Evolutionary conservation across 495 filamentous ascomycete genomes (phyloP).

Genomic region (Entonaema liquescens): DNA sequence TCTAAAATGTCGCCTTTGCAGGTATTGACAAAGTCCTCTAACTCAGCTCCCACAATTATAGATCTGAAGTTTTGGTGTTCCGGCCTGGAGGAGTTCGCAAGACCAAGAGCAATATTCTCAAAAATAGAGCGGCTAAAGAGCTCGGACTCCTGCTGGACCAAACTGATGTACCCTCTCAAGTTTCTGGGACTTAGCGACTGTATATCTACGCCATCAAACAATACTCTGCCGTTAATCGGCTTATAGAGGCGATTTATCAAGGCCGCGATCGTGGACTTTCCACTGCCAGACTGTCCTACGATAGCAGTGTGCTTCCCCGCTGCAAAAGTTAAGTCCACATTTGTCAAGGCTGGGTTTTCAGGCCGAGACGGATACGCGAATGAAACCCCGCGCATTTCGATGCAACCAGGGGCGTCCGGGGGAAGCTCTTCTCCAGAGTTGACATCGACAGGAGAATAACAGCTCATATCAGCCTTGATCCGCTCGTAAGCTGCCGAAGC

Average conservation of each 20-base stretch:
- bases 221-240: conserved; percentile 48
- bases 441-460: conserved; percentile 56
- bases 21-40: conserved; percentile 17
- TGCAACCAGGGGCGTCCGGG: conserved; percentile 45
- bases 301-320: conserved; percentile 68
- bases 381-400: conserved; percentile 62
- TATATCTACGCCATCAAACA: conserved; percentile 61
- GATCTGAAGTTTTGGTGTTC: conserved; percentile 53
- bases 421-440: conserved; percentile 49
- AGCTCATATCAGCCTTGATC: conserved; percentile 60
- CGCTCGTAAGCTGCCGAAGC: conserved; percentile 63
- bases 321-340: conserved; percentile 57
- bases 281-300: conserved; percentile 72
- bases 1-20: conserved; percentile 12
- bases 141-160: conserved; percentile 72
- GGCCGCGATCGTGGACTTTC: conserved; percentile 70
- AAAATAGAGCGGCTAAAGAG: conserved; percentile 69
- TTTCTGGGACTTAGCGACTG: conserved; percentile 60
- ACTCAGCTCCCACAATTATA: conserved; percentile 34
- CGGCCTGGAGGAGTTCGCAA: conserved; percentile 62
- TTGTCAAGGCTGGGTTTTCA: conserved; percentile 55
- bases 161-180: conserved; percentile 62
- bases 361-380: conserved; percentile 67
- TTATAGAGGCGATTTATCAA: conserved; percentile 63
- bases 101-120: conserved; percentile 71